These are phyloP conservation scores for Nepenthes alata DNA, from an alignment of 179 eudicot species.

Conservation along the genomic window DNA sequence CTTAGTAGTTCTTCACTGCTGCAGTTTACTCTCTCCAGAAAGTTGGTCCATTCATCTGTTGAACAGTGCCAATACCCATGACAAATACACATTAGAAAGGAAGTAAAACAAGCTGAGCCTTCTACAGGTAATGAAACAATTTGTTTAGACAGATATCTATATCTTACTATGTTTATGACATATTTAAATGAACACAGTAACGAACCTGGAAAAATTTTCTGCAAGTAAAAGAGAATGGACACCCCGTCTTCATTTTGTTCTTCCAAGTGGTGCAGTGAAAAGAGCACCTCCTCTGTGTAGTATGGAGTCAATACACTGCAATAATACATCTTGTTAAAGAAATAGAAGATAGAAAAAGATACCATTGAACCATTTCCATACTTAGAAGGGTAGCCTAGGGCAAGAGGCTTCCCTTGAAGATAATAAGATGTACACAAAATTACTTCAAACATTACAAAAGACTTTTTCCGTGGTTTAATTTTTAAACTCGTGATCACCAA, in stretches of 20 bases:
- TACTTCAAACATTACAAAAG: no score
- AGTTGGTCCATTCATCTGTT: slow-evolving; percentile 95
- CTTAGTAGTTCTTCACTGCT: slow-evolving; percentile 55
- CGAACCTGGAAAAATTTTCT: slow-evolving; percentile 94
- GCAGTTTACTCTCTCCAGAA: slow-evolving; percentile 62
- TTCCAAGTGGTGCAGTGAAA: slow-evolving; percentile 68
- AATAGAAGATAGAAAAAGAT: neutral
- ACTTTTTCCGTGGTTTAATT: no score
- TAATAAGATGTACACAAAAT: no score
- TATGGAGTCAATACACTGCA: slow-evolving; percentile 92
- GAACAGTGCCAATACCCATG: slow-evolving; percentile 2
- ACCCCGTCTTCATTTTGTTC: slow-evolving; percentile 91
- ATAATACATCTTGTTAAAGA: slow-evolving; percentile 1
- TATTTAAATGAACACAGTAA: neutral
- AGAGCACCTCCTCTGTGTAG: slow-evolving; percentile 88
- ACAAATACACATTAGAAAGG: neutral
- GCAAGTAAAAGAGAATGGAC: slow-evolving; percentile 87
- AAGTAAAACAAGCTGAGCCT: neutral
- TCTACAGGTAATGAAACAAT: neutral
- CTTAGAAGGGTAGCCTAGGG: no score
- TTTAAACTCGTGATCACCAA: no score
- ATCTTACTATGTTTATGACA: neutral
- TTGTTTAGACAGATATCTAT: neutral
- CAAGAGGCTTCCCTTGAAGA: no score
- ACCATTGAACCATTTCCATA: no score